These are phyloP conservation scores for Colletotrichum gloeosporioides DNA, from an alignment of 2,329 filamentous ascomycete genomes.

Conservation along the genomic window DNA sequence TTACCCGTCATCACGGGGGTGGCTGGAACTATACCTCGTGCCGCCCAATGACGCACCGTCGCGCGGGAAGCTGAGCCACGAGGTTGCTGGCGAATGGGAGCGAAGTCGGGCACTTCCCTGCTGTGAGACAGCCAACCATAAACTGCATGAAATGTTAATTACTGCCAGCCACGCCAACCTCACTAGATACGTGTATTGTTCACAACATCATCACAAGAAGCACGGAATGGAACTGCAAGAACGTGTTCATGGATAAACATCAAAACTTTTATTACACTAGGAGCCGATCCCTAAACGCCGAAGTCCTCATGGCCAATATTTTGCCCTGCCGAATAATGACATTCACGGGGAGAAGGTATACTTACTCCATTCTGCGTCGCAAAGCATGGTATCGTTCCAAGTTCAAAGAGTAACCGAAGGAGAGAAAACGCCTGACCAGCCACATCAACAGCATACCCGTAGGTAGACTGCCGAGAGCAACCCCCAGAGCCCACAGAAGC, in stretches of 20 bases:
- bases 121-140: background rate
- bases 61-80: constrained; percentile 32
- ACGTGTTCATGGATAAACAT: background rate
- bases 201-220: background rate
- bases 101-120: background rate
- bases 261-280: constrained; percentile 21
- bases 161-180: background rate
- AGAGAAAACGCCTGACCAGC: constrained; percentile 22
- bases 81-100: constrained; percentile 40
- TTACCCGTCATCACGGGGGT: constrained; percentile 13
- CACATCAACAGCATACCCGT: background rate
- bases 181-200: background rate
- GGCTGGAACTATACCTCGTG: constrained; percentile 2
- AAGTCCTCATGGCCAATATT: background rate
- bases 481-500: constrained; percentile 34
- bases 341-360: constrained; percentile 16
- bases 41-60: constrained; percentile 11
- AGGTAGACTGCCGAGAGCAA: constrained; percentile 6
- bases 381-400: constrained; percentile 20
- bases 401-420: constrained; percentile 15
- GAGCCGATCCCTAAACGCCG: constrained; percentile 14
- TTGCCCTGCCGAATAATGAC: constrained; percentile 12
- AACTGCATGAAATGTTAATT: background rate
- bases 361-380: constrained; percentile 24
- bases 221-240: no score